These are phyloP conservation scores for Magnusiomyces fungicola DNA, from an alignment of 1,139 yeast species.

Conservation along the genomic window DNA sequence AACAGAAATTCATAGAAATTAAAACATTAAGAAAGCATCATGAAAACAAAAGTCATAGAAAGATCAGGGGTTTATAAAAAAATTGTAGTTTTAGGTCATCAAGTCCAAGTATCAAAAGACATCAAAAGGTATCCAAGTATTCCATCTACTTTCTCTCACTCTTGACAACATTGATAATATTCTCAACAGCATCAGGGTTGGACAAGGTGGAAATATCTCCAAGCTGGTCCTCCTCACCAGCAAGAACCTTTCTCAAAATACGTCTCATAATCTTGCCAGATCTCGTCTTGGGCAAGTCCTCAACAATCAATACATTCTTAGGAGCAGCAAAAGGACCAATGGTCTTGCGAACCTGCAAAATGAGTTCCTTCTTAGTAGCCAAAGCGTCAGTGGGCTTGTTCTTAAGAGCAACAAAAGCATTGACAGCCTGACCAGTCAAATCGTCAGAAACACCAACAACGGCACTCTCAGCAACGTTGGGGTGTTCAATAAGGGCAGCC, in stretches of 20 bases:
- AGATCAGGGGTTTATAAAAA: too few species aligned
- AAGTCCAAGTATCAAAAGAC: not conserved
- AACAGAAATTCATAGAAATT: too few species aligned
- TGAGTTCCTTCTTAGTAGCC: slow-evolving; percentile 59
- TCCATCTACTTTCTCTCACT: slow-evolving; percentile 4
- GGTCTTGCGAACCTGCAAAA: slow-evolving; percentile 82
- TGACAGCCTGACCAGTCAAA: slow-evolving; percentile 94
- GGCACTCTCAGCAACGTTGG: slow-evolving; percentile 82
- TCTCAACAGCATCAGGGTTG: slow-evolving; percentile 78
- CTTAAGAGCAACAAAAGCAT: slow-evolving; percentile 87
- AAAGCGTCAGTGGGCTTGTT: slow-evolving; percentile 48
- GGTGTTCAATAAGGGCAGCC: slow-evolving; percentile 78
- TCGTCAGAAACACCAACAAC: slow-evolving; percentile 94
- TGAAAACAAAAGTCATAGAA: too few species aligned
- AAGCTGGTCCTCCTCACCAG: slow-evolving; percentile 84
- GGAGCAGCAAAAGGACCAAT: slow-evolving; percentile 99
- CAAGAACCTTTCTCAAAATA: slow-evolving; percentile 83
- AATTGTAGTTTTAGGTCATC: not conserved
- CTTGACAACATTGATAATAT: slow-evolving; percentile 44
- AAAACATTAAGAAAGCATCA: too few species aligned
- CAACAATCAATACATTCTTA: slow-evolving; percentile 77
- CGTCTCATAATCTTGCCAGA: slow-evolving; percentile 99
- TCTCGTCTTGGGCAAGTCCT: slow-evolving; percentile 94
- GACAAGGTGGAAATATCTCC: slow-evolving; percentile 91
- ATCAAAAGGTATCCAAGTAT: not conserved